A percentile compares a stretch with the other conserved stretches of the same genome.
These are phyloP conservation scores for Infundibulicybe gibba DNA, from an alignment of 768 basidiomycete genomes.

Conservation along the genomic window DNA sequence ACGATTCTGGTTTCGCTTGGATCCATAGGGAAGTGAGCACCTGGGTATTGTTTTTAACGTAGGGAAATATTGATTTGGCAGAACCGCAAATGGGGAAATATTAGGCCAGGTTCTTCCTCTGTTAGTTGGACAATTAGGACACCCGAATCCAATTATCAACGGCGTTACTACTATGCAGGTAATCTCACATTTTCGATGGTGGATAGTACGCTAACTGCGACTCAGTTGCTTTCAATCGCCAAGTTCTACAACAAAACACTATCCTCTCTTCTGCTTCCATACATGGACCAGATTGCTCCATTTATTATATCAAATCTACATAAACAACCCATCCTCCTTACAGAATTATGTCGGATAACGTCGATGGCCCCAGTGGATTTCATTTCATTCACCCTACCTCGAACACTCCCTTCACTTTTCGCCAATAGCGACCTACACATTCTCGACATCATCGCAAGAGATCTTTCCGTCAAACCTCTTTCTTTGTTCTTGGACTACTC, in stretches of 20 bases:
- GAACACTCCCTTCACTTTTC: conserved; percentile 70
- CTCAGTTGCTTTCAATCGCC: conserved; percentile 56
- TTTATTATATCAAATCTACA: conserved; percentile 58
- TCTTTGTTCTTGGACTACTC: conserved; percentile 54
- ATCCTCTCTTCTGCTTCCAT: conserved; percentile 67
- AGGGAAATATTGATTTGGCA: conserved; percentile 14
- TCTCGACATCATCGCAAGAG: conserved; percentile 57
- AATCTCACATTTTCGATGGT: neutral
- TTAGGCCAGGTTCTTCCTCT: conserved; percentile 58
- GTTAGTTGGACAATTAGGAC: conserved; percentile 64
- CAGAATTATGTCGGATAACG: conserved; percentile 69
- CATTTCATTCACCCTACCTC: conserved; percentile 55
- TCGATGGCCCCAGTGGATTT: conserved; percentile 54
- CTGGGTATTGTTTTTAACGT: neutral
- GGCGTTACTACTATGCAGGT: conserved; percentile 70
- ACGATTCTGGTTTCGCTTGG: conserved; percentile 62
- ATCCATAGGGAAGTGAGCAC: conserved; percentile 44
- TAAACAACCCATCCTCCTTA: conserved; percentile 53
- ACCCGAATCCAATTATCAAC: conserved; percentile 64
- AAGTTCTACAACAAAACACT: conserved; percentile 56
- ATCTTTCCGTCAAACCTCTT: conserved; percentile 41
- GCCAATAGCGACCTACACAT: conserved; percentile 54
- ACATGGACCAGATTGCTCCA: conserved; percentile 62
- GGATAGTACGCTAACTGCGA: neutral
- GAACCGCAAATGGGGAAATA: conserved; percentile 45